Evolutionary conservation across 2,329 filamentous ascomycete species (phyloP).

Genomic region (Ophiocordyceps camponoti-saundersi): DNA sequence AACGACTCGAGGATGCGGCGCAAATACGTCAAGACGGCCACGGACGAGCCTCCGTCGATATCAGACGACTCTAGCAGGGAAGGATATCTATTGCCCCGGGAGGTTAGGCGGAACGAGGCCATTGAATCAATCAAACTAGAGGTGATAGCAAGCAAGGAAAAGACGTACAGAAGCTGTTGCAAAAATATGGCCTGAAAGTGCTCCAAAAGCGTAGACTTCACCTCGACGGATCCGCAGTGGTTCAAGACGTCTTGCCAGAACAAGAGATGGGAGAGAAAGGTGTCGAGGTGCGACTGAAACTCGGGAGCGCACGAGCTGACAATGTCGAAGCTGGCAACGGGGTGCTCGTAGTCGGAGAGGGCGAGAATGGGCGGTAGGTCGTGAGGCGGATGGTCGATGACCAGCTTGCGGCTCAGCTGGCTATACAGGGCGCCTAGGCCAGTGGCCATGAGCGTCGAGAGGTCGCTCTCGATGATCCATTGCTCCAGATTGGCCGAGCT

Average conservation of each 20-base stretch:
- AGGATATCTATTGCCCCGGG: slow-evolving; percentile 48
- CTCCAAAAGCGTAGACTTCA: slow-evolving; percentile 83
- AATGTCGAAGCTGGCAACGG: slow-evolving; percentile 50
- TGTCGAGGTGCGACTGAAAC: slow-evolving; percentile 75
- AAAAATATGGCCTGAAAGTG: slow-evolving; percentile 96
- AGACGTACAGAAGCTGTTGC: slow-evolving; percentile 69
- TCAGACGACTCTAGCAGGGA: slow-evolving; percentile 94
- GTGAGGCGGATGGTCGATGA: slow-evolving; percentile 59
- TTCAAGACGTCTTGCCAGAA: slow-evolving; percentile 99
- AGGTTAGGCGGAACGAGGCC: background rate
- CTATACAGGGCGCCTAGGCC: slow-evolving; percentile 65
- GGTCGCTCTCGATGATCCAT: slow-evolving; percentile 93
- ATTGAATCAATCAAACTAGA: too few relatives aligned
- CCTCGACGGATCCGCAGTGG: slow-evolving; percentile 80
- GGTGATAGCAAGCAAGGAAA: background rate
- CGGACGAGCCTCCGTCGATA: slow-evolving; percentile 88
- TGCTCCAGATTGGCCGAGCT: slow-evolving; percentile 70
- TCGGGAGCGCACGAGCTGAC: slow-evolving; percentile 57
- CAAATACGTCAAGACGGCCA: slow-evolving; percentile 87
- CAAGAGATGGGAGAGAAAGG: slow-evolving; percentile 82
- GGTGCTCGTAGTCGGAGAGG: slow-evolving; percentile 75
- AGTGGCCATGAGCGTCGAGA: slow-evolving; percentile 93
- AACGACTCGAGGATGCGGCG: slow-evolving; percentile 79
- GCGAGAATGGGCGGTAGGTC: slow-evolving; percentile 69
- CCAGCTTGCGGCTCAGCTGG: slow-evolving; percentile 57